These are phyloP conservation scores for Podospora sp. DNA, from an alignment of 495 filamentous ascomycete species.

Conservation along the genomic window DNA sequence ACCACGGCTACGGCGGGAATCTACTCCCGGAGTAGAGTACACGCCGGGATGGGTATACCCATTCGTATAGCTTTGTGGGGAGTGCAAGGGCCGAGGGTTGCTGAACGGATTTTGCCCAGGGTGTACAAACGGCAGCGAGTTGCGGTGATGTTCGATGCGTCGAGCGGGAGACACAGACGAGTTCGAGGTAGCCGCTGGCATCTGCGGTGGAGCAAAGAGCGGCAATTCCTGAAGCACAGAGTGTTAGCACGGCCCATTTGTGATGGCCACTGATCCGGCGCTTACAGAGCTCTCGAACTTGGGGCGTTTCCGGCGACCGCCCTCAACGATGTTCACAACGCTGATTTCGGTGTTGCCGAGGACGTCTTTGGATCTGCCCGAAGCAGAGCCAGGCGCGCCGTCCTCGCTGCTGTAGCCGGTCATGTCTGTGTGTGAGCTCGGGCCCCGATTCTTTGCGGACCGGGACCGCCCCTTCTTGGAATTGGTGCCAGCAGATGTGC, in stretches of 20 bases:
- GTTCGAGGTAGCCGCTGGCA: slow-evolving; percentile 82
- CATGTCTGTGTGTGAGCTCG: slow-evolving; percentile 59
- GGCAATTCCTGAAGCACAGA: slow-evolving; percentile 76
- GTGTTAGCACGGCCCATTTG: slow-evolving; percentile 19
- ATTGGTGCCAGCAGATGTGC: slow-evolving; percentile 65
- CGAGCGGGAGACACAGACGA: slow-evolving; percentile 93
- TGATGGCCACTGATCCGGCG: slow-evolving; percentile 9
- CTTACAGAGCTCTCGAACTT: slow-evolving; percentile 98
- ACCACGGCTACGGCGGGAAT: slow-evolving; percentile 67
- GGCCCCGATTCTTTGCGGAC: slow-evolving; percentile 64
- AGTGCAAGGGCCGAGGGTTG: slow-evolving; percentile 71
- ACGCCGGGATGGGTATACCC: slow-evolving; percentile 46
- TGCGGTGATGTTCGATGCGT: slow-evolving; percentile 58
- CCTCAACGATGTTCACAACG: slow-evolving; percentile 96
- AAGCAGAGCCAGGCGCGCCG: slow-evolving; percentile 70
- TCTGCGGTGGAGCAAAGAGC: slow-evolving; percentile 90
- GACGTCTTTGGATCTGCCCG: slow-evolving; percentile 75
- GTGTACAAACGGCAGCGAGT: slow-evolving; percentile 68
- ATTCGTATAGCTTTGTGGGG: slow-evolving; percentile 73
- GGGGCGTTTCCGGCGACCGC: slow-evolving; percentile 89
- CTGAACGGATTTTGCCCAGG: slow-evolving; percentile 73
- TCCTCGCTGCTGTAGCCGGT: slow-evolving; percentile 83
- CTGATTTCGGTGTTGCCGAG: slow-evolving; percentile 95
- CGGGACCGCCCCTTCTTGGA: slow-evolving; percentile 68
- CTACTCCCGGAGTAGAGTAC: slow-evolving; percentile 60